Base-by-base conservation (phyloP, 345 rosid species). In the Salix arbutifolia region DNA sequence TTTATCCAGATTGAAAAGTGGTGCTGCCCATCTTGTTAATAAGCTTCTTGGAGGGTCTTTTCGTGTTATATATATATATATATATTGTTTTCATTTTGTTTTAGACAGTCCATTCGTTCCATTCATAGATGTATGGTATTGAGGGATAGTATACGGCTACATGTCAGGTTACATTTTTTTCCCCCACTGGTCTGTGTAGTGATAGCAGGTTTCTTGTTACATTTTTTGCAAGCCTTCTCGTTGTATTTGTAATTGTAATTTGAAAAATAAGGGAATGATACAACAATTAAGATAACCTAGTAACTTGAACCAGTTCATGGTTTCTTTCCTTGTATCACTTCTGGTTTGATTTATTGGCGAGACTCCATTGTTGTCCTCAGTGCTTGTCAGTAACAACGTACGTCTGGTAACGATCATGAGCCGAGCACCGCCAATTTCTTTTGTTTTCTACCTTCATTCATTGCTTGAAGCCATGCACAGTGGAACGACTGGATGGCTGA, bases 1-100 rank as follows among this genome's bases (percentile, higher is more conserved):
- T 90, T 91, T 75, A 78, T 85, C 73, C 92, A 86, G 77, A 83
- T 93, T 66, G 96, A 88, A 66, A 87, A 66, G 78, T 85, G 83
- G 79, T 95, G 99, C 84, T 89, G 94, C 79, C 86, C 76, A 72
- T 84, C 80, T 26, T 88, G 93, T 70, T 78, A 71, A 58, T 82
- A 61, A 77, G 78, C 52, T 71, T 83, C 66, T 30, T 70, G 74
- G 38, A 67, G 25, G 72, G 67, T 71, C 71, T 23, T 70, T 17
- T 60, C 40, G 69, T 69, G 70, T 75, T 69, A 4, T 31, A 4
- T 31, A 4, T 31, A 4, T 31, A 25, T n/a, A 19, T 62, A 26
- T 13, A 21, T 77, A 70, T 76, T 16, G 25, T 70, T 81, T 16
- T 65, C 69, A 69, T 56, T 25, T 40, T 25, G 25, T n/a, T 42